Conservation (phyloP, 2,329 filamentous ascomycete species). For the Verticillium klebahnii region DNA sequence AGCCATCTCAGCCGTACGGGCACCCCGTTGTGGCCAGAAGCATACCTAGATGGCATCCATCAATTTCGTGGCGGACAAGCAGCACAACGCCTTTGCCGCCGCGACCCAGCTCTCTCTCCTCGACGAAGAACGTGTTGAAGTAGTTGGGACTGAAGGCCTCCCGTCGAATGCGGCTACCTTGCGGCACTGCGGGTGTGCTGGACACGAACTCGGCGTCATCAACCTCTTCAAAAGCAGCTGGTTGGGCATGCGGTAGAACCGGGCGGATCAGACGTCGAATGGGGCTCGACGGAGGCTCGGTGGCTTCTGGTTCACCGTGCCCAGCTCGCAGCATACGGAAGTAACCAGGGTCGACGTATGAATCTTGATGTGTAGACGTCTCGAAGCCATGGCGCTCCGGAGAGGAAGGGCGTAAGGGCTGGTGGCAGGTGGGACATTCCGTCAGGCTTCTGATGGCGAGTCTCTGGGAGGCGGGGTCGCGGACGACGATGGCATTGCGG, state of each 20-base stretch:
- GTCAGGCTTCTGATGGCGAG: constrained; percentile 74
- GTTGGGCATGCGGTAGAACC: constrained; percentile 23
- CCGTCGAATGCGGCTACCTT: constrained; percentile 70
- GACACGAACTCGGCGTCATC: constrained; percentile 43
- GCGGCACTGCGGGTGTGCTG: constrained; percentile 43
- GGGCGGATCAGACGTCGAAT: constrained; percentile 49
- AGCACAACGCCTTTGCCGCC: constrained; percentile 94
- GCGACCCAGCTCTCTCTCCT: constrained; percentile 78
- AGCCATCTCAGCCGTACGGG: constrained; percentile 5
- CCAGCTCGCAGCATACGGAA: constrained; percentile 81
- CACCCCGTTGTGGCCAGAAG: neutral
- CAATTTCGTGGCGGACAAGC: constrained; percentile 87
- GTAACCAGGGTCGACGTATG: constrained; percentile 87
- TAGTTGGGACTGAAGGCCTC: constrained; percentile 90
- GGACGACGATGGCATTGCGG: constrained; percentile 86
- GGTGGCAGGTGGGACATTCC: constrained; percentile 89
- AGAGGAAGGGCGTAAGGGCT: constrained; percentile 53
- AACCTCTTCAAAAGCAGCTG: constrained; percentile 20
- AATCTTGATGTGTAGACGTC: constrained; percentile 33
- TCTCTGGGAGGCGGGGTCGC: constrained; percentile 78
- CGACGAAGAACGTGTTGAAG: constrained; percentile 88
- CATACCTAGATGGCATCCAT: constrained; percentile 70
- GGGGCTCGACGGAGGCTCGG: constrained; percentile 44
- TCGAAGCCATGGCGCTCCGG: constrained; percentile 35
- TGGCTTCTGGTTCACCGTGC: constrained; percentile 36